Evolutionary conservation across 805 yeast species (phyloP).

Genomic region (Lipomyces sp.): DNA sequence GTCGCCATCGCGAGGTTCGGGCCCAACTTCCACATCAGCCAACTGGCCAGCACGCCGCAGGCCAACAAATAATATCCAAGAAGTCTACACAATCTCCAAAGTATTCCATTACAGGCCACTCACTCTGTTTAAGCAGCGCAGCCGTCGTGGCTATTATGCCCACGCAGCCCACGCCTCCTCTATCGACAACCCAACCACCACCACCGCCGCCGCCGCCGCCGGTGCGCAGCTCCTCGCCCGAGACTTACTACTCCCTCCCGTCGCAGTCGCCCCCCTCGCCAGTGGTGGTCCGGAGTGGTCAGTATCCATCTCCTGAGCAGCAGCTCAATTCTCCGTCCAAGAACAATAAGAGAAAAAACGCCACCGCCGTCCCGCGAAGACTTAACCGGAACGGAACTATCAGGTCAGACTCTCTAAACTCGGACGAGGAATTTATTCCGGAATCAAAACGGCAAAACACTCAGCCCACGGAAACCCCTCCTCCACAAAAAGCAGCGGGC

Average conservation of each 20-base stretch:
- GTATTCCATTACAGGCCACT: background rate
- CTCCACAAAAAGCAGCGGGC: conserved; percentile 15
- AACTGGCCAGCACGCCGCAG: background rate
- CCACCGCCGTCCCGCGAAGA: conserved; percentile 24
- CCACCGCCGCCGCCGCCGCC: no score
- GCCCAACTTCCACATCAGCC: background rate
- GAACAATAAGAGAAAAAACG: background rate
- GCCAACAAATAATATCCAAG: background rate
- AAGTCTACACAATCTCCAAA: background rate
- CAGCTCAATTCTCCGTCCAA: background rate
- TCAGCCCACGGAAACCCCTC: background rate
- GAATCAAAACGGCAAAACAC: conserved; percentile 7
- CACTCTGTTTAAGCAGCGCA: background rate
- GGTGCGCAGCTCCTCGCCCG: background rate
- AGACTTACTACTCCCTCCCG: conserved; percentile 30
- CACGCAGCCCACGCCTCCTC: conserved; percentile 7
- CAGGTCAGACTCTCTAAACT: conserved; percentile 19
- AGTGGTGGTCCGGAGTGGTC: conserved; percentile 5
- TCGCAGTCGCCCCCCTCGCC: conserved; percentile 33
- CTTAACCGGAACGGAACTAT: conserved; percentile 24
- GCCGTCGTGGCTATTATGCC: conserved; percentile 14
- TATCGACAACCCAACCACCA: background rate
- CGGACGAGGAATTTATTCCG: conserved; percentile 2
- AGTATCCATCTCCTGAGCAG: background rate
- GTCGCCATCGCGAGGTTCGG: background rate